Base-by-base conservation (phyloP, 2,329 filamentous ascomycete genomes). In the Lasiodiplodia citricola region DNA sequence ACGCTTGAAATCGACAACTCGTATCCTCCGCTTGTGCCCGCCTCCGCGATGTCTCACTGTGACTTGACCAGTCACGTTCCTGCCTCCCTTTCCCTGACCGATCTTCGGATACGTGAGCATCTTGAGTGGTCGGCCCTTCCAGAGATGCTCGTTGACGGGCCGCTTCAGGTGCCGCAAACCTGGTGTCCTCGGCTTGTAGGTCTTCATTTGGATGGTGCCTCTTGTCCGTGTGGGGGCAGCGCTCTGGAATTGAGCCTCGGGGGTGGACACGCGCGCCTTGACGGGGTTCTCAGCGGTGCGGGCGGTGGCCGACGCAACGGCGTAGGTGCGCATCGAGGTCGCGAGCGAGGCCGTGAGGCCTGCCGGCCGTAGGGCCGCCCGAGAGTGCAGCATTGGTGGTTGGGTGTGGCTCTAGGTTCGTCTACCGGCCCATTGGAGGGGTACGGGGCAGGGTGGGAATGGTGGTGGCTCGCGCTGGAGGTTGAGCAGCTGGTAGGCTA, bases 141-240 rank as follows among this genome's bases (percentile, higher is more conserved):
- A 98, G 56, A 99, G 84, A 80, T 99, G 96, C 76, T 97, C 94
- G 81, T 98, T 98, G 81, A 97, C 91, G 16, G 96, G 94, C 54
- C 96, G 89, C 80, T 91, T 92, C 72, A 99, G 85, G 87, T 99
- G 96, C 76, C 96, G 90, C 69, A 97, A 81, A 87, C 96, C 96
- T 14, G 95, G 95, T 0, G 96, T 97, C 75, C 93, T 90, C 44
- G 96, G 96, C 80, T 92, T 98, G 81, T 97, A 99, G 66, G 92
- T 96, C 75, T 93, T 90, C 80, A 98, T 79, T 38, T 81, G 79
- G 70, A 84, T 80, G 70, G 78, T n/a, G 47, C 28, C 47, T 14
- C 13, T 52, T 23, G 62, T 64, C 11, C 38, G 58, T 16, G 63
- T 47, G 1, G 56, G 54, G 16, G 52, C 62, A 13, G 37, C 14